Conservation (phyloP, 1,284 basidiomycete species). For the Cutaneotrichosporon mucoides region DNA sequence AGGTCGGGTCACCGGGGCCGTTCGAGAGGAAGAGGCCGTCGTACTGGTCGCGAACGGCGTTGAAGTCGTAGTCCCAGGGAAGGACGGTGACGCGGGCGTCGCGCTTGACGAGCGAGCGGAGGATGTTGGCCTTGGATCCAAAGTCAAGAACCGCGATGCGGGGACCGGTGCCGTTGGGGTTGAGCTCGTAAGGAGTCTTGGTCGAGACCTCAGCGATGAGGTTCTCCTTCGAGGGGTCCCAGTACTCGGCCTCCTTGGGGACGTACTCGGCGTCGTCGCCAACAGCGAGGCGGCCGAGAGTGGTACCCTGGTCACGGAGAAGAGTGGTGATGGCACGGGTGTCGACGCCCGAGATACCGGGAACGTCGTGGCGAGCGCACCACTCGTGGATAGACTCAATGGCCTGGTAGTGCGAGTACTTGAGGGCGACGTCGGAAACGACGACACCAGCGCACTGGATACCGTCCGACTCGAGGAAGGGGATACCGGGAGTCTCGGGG, state of each 20-base stretch:
- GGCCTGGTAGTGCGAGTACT: conserved; percentile 90
- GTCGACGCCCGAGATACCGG: conserved; percentile 93
- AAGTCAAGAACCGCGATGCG: conserved; percentile 96
- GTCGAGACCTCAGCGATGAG: conserved; percentile 91
- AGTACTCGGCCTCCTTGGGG: conserved; percentile 68
- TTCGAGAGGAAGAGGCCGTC: conserved; percentile 97
- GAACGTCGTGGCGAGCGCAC: conserved; percentile 86
- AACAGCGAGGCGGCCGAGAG: conserved; percentile 83
- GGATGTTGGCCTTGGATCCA: conserved; percentile 95
- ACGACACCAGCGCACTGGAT: conserved; percentile 92
- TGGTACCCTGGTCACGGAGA: conserved; percentile 94
- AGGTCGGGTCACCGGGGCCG: conserved; percentile 89
- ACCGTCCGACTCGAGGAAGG: conserved; percentile 80
- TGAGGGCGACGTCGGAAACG: conserved; percentile 90
- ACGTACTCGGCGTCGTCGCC: conserved; percentile 67
- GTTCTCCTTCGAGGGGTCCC: conserved; percentile 90
- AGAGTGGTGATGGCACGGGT: conserved; percentile 93
- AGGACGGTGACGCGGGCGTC: conserved; percentile 90
- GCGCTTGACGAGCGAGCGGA: conserved; percentile 84
- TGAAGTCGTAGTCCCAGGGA: conserved; percentile 97
- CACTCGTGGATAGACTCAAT: conserved; percentile 89
- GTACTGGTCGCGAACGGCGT: conserved; percentile 77
- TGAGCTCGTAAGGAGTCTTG: conserved; percentile 76
- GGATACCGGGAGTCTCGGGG: conserved; percentile 78
- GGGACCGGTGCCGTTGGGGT: conserved; percentile 72